Percentiles rank a stretch among this genome's conserved stretches.
Conservation (phyloP, 164 flowering plant species). For the Annona squamosa region DNA sequence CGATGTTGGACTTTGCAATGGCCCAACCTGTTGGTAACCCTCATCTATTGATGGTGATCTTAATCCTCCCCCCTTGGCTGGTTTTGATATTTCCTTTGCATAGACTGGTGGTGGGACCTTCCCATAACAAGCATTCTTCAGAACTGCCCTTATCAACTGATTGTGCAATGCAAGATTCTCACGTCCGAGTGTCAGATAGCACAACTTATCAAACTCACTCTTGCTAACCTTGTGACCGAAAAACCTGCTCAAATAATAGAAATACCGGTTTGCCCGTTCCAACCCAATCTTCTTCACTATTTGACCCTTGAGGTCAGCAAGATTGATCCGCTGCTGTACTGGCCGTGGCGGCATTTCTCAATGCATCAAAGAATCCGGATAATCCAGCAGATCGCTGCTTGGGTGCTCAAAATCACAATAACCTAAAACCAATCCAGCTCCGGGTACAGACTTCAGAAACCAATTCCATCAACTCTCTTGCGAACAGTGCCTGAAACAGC, state of each 20-base stretch:
- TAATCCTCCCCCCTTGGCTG: slow-evolving; percentile 19
- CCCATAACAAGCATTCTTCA: slow-evolving; percentile 73
- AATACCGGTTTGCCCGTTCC: slow-evolving; percentile 67
- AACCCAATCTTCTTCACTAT: slow-evolving; percentile 81
- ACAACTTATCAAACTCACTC: slow-evolving; percentile 66
- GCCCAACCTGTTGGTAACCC: slow-evolving; percentile 41
- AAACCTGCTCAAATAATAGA: slow-evolving; percentile 52
- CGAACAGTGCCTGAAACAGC: background rate
- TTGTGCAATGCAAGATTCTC: slow-evolving; percentile 79
- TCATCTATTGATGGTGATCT: slow-evolving; percentile 39
- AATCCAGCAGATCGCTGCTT: slow-evolving; percentile 1
- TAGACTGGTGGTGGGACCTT: slow-evolving; percentile 45
- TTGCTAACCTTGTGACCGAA: slow-evolving; percentile 73
- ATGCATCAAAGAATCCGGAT: slow-evolving; percentile 23
- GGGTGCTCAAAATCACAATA: background rate
- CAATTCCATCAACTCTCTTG: slow-evolving; percentile 30
- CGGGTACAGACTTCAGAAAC: slow-evolving; percentile 19
- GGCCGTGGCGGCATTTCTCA: slow-evolving; percentile 68
- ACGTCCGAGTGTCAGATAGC: slow-evolving; percentile 58
- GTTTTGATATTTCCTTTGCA: slow-evolving; percentile 32
- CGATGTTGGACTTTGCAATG: slow-evolving; percentile 24
- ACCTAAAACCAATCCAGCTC: slow-evolving; percentile 16
- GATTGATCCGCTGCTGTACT: slow-evolving; percentile 62
- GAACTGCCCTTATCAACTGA: slow-evolving; percentile 64
- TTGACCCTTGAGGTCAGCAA: slow-evolving; percentile 66